Conservation (phyloP, 768 basidiomycete species). For the Serendipita vermifera region DNA sequence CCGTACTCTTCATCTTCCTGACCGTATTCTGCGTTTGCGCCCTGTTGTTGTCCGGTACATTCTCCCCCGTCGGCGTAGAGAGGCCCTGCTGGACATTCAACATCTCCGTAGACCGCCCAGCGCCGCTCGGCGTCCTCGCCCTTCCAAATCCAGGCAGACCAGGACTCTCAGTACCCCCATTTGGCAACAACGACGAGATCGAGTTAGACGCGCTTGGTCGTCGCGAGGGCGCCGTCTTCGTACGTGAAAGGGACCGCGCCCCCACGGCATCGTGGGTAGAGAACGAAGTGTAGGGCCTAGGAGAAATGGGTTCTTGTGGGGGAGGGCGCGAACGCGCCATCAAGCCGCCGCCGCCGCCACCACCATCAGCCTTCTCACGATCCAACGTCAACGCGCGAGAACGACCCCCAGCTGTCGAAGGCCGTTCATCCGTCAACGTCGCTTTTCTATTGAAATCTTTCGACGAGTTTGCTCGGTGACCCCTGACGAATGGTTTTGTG, state of each 20-base stretch:
- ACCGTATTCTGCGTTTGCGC: constrained; percentile 11
- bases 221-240: constrained; percentile 5
- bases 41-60: too few relatives aligned
- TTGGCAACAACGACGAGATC: neutral
- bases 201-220: neutral
- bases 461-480: neutral
- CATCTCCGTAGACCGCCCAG: too few relatives aligned
- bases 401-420: neutral
- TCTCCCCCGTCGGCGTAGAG: too few relatives aligned
- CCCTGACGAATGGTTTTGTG: neutral
- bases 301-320: neutral
- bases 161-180: neutral
- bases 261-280: neutral
- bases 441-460: neutral
- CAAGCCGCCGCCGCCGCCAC: neutral
- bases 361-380: neutral
- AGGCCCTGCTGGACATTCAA: too few relatives aligned
- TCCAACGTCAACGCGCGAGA: neutral
- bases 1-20: constrained; percentile 18
- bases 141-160: too few relatives aligned
- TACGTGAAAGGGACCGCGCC: neutral
- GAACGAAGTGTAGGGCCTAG: constrained; percentile 7
- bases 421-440: neutral
- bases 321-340: neutral
- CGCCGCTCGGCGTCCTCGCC: too few relatives aligned